Base-by-base conservation (phyloP, 2,329 filamentous ascomycete genomes). In the Diaporthe helianthi region DNA sequence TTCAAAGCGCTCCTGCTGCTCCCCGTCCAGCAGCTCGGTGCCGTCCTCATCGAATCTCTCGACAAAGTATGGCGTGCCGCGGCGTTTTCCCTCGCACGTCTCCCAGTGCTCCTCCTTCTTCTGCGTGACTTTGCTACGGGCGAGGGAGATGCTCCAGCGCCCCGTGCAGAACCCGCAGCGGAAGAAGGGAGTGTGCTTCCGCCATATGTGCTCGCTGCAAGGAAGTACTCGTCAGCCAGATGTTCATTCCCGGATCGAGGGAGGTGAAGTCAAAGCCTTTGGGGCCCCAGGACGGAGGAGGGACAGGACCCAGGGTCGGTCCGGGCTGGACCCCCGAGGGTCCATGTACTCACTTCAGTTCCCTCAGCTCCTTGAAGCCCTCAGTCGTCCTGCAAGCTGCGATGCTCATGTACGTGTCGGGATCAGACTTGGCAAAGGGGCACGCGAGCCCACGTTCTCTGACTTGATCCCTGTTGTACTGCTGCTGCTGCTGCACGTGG, bases 181-280 rank as follows among this genome's bases (percentile, higher is more conserved):
- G 29, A 3, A 63, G n/a, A 63, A 63, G 6, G 44, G 29, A 24
- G 58, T 49, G 7, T 63, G 58, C n/a, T 63, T 63, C n/a, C 58
- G 29, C 58, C 58, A 63, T 12, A 63, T 36, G 19, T 63, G 58
- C 29, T 63, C 58, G 2, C 58, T 63, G 36, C 15, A 26, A n/a
- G n/a, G n/a, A 1, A 13, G 1, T 9, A 15, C 5, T 24, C 9
- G 44, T 63, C 58, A 63, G 58, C 41, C 2, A n/a, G 24, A 9
- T n/a, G 8, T 1, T 33, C 29, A 22, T 5, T 9, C 4, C 0
- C 8, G 13, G 7, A 1, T 15, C 12, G 4, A 10, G 22, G 17
- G 29, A 17, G n/a, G 36, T 17, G 36, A 38, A 38, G 12, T 4
- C 36, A 17, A 38, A 15, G 12, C 36, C 36, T 38, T 15, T 38